These are phyloP conservation scores for Pseudonitzschia pungens DNA, from an alignment of 108 stramenopile species.

Conservation along the genomic window DNA sequence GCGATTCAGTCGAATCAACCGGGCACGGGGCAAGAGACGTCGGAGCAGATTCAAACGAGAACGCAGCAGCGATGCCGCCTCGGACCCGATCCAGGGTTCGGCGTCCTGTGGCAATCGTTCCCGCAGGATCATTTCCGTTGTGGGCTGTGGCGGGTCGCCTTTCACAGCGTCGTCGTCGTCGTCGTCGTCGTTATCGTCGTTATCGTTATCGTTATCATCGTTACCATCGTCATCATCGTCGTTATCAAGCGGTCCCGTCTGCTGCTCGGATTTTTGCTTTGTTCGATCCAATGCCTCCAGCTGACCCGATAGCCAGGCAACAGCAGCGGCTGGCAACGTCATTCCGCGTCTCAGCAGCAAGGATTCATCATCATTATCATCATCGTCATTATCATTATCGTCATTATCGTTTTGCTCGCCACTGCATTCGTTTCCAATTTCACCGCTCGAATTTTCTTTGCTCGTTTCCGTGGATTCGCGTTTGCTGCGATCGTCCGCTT, in stretches of 20 bases:
- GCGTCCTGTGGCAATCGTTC: slow-evolving; percentile 22
- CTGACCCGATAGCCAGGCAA: slow-evolving; percentile 72
- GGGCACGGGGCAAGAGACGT: slow-evolving; percentile 55
- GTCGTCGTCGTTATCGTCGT: background rate
- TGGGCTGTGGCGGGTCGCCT: background rate
- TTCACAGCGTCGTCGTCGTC: background rate
- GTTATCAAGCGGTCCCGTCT: no score
- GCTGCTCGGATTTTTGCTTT: background rate
- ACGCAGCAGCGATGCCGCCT: slow-evolving; percentile 16
- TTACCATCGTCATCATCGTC: background rate
- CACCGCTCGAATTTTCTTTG: background rate
- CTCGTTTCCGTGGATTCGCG: background rate
- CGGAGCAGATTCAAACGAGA: slow-evolving; percentile 55
- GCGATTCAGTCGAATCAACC: slow-evolving; percentile 52
- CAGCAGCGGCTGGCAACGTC: slow-evolving; percentile 67
- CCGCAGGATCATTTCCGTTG: background rate
- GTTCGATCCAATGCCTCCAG: slow-evolving; percentile 17
- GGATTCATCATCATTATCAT: background rate
- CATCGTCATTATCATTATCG: slow-evolving; percentile 15
- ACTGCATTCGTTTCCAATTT: background rate
- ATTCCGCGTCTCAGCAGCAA: slow-evolving; percentile 32
- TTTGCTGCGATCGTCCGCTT: background rate
- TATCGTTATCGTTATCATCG: background rate
- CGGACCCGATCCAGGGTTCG: background rate
- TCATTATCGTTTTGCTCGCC: background rate